Evolutionary conservation across 2,329 filamentous ascomycete genomes (phyloP), one percentile per base, ranked within the genome.

Genomic region (Paramyrothecium sp.): DNA sequence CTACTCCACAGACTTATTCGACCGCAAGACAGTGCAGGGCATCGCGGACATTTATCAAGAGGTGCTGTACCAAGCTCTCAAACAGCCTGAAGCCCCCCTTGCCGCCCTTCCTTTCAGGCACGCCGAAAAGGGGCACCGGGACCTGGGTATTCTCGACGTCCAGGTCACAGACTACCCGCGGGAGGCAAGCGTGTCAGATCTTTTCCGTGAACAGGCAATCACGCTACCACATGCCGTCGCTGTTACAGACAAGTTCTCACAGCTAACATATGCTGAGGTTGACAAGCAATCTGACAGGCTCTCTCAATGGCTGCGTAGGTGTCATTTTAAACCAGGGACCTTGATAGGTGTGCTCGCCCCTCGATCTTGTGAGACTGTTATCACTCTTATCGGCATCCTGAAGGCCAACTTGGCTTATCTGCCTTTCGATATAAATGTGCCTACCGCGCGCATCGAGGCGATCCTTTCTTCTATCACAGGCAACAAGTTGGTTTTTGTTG

Each of bases 341-440:
- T 23, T 60, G 3, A 55, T 63, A 1, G 57, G 57, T 11, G 55
- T 63, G 17, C 47, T 58, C 8, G 53, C 61, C 3, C 47, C 38
- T 13, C 60, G 62, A 4, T 61, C 57, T 10, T 61, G 61, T 17
- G 26, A 58, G 26, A 60, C 59, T 12, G 34, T 59, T 19, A 30
- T 57, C 11, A 54, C 59, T 16, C 53, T 60, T 48, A 26, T 61
- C 11, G 59, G 59, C 17, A 55, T 61, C 51, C 48, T 63, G n/a
- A 63, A 63, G 20, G 57, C 61, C 2, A 54, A 23, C 26, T 44
- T 60, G 7, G 59, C 59, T 3, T 63, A 63, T 51, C 26, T 63
- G 2, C 61, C 59, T 2, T 41, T 63, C 11, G 61, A 63, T 26
- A 30, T 57, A n/a, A 60, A 57, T 13, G 41, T 55, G 3, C 61